Percentiles rank a stretch among this genome's conserved stretches.
phyloP scores from a whole-genome alignment of 805 yeast species.

The Maudiozyma barnettii region DNA sequence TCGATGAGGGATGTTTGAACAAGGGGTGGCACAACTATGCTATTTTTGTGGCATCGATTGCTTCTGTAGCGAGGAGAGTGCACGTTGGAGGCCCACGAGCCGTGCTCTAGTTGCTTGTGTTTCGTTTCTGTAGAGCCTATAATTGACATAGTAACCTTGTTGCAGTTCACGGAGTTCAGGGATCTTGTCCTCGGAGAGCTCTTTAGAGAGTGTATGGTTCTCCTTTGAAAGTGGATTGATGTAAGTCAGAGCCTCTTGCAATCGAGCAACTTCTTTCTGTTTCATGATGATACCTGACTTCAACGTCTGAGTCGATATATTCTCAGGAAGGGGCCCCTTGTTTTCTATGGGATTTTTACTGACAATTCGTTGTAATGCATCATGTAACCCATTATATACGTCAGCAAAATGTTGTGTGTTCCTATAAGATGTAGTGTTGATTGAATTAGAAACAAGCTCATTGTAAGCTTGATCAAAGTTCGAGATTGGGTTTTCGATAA shows the following conservation, averaged over 20 bases:
- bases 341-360: no score
- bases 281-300: background rate
- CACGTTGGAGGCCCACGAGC: slow-evolving; percentile 2
- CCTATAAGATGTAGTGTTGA: background rate
- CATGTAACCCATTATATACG: no score
- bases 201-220: slow-evolving; percentile 6
- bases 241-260: slow-evolving; percentile 7
- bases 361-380: no score
- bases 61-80: background rate
- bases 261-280: background rate
- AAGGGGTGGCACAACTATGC: no score
- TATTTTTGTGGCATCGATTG: background rate
- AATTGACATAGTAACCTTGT: slow-evolving; percentile 15
- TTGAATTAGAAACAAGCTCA: slow-evolving; percentile 10
- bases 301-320: background rate
- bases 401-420: no score
- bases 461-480: slow-evolving; percentile 17
- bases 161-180: slow-evolving; percentile 14
- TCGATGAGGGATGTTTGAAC: no score
- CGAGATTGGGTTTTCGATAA: slow-evolving; percentile 10
- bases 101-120: slow-evolving; percentile 5
- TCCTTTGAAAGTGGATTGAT: slow-evolving; percentile 11
- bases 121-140: slow-evolving; percentile 17
- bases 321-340: no score
- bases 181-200: slow-evolving; percentile 9